Evolutionary conservation across 2,329 filamentous ascomycete species (phyloP), one percentile per base, ranked within the genome.

Genomic region (Sarocladiaceae sp.): DNA sequence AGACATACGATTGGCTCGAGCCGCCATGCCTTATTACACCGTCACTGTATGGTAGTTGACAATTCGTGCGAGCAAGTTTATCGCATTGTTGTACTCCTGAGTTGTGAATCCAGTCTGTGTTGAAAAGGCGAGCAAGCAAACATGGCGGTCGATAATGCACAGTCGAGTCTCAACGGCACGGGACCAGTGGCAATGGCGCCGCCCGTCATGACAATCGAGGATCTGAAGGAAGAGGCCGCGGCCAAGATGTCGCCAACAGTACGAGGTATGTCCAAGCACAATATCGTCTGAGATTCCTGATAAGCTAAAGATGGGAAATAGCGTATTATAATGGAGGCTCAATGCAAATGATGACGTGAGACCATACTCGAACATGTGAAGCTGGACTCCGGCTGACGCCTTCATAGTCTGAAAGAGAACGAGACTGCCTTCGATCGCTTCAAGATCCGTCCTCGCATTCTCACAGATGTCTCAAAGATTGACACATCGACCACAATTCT

Each of bases 301-400:
- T 3, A 19, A 6, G 19, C 15, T 44, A 20, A 33, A 13, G n/a
- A 12, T 33, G 15, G 13, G 9, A 34, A 33, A 44, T 16, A 53
- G 74, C 77, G 42, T 79, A 77, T 58, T 78, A 72, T 56, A 78
- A 79, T 53, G 74, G 72, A 48, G 75, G 75, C 5, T 72, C 74
- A 4, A 77, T 76, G 60, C 73, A 76, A 49, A 60, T 55, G 15
- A 45, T 54, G 7, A 54, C 51, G 53, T 54, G 47, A 11, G 48
- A n/a, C n/a, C 41, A 15, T 10, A 13, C 11, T 6, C 12, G 13
- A 3, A n/a, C 43, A 16, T 2, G 12, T 21, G 13, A n/a, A 16
- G n/a, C 33, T 9, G 9, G 24, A 11, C n/a, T 9, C 7, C 6
- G 21, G 27, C 42, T 34, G 6, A 44, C 18, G 18, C 11, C 20